Percentiles rank a stretch among this genome's conserved stretches.
phyloP scores from a whole-genome alignment of 164 flowering plant species.

The Santalum album region DNA sequence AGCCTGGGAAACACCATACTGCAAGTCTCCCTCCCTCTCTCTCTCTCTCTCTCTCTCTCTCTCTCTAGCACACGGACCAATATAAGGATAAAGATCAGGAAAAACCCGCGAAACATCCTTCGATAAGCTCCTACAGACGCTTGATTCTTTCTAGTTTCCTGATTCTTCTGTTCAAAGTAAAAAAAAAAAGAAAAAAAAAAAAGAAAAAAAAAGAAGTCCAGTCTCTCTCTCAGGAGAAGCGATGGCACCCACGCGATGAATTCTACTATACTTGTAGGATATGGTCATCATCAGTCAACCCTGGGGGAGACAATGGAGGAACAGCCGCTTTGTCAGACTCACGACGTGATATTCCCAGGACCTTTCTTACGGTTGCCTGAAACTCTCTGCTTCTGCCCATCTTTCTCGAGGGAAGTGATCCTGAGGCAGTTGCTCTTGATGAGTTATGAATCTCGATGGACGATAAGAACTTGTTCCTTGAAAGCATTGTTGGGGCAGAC shows the following conservation, averaged over 20 bases:
- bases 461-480: conserved; percentile 44
- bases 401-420: conserved; percentile 34
- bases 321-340: conserved; percentile 18
- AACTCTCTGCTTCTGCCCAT: conserved; percentile 19
- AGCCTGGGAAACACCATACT: too few species aligned
- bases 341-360: conserved; percentile 14
- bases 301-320: conserved; percentile 44
- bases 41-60: too few species aligned
- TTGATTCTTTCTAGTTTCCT: too few species aligned
- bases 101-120: too few species aligned
- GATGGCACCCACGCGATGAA: background rate
- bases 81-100: too few species aligned
- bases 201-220: too few species aligned
- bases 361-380: conserved; percentile 32
- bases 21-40: too few species aligned
- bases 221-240: too few species aligned
- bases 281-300: conserved; percentile 7
- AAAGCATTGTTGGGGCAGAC: conserved; percentile 29
- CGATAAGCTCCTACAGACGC: too few species aligned
- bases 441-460: conserved; percentile 41
- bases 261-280: background rate
- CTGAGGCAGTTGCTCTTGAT: conserved; percentile 15
- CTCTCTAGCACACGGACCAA: too few species aligned
- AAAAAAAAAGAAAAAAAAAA: too few species aligned
- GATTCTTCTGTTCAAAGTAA: too few species aligned